Evolutionary conservation across 345 rosid genomes (phyloP).

Genomic region (Salix koriyanagi): DNA sequence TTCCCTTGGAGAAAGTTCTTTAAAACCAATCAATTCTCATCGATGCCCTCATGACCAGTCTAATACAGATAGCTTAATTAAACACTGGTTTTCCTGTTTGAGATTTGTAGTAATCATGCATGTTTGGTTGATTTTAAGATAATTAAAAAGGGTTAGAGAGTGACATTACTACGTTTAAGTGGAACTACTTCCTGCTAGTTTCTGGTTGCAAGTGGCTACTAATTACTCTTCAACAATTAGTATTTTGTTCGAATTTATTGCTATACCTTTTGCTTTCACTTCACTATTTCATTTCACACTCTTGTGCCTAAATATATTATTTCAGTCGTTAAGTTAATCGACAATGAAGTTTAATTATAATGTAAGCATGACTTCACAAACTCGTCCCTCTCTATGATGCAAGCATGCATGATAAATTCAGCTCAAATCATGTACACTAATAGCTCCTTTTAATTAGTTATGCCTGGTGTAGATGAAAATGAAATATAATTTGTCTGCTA

Average conservation of each 20-base stretch:
- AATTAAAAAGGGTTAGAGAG: not conserved
- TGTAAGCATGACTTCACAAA: not conserved
- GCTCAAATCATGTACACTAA: too few relatives aligned
- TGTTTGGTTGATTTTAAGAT: not conserved
- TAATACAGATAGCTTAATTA: not conserved
- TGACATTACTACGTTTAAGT: not conserved
- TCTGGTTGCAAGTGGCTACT: not conserved
- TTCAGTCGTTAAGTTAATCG: not conserved
- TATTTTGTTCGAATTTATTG: not conserved
- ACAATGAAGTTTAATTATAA: not conserved
- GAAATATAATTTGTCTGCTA: too few relatives aligned
- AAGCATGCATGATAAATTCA: not conserved
- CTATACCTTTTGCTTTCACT: not conserved
- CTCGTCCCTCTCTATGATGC: not conserved
- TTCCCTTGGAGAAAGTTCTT: too few relatives aligned
- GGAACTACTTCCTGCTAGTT: not conserved
- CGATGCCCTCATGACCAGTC: not conserved
- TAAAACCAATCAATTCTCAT: not conserved
- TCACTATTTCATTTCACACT: not conserved
- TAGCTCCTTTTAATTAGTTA: not conserved
- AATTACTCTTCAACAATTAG: not conserved
- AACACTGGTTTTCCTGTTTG: not conserved
- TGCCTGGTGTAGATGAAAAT: too few relatives aligned
- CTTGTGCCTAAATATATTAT: not conserved
- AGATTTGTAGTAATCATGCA: not conserved